Evolutionary conservation across 306 rosid genomes (phyloP).

Genomic region (Echinosophora koreensis): DNA sequence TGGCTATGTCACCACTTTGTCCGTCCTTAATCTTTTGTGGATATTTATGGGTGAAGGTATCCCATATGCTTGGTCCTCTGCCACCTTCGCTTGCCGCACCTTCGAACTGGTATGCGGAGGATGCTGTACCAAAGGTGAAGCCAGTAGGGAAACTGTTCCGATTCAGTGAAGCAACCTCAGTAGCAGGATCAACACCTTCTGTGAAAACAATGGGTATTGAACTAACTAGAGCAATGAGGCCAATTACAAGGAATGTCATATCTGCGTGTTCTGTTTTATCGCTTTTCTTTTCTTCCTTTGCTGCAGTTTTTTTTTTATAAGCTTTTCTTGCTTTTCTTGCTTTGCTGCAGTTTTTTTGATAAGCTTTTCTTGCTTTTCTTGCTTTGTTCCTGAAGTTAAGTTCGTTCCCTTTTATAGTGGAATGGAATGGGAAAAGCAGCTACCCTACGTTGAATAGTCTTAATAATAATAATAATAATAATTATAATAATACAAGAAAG

Average conservation of each 20-base stretch:
- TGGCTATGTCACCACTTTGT: no score
- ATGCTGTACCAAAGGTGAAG: constrained; percentile 47
- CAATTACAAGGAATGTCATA: background rate
- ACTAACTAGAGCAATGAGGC: constrained; percentile 1
- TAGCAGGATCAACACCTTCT: background rate
- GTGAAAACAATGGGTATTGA: background rate
- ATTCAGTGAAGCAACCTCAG: background rate
- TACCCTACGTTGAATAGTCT: no score
- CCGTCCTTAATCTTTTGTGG: constrained; percentile 5
- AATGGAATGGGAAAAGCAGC: no score
- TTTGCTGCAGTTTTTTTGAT: no score
- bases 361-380: no score
- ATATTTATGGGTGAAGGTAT: constrained; percentile 57
- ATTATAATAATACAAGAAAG: no score
- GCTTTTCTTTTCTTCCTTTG: background rate
- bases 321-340: no score
- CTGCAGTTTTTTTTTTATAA: no score
- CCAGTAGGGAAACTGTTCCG: constrained; percentile 32
- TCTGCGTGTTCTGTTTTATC: background rate
- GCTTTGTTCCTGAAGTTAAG: no score
- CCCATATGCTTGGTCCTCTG: constrained; percentile 72
- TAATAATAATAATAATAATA: no score
- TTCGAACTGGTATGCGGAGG: constrained; percentile 52
- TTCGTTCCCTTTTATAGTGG: no score
- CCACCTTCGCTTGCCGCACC: constrained; percentile 69